These are phyloP conservation scores for Erysiphe pulchra DNA, from an alignment of 2,329 filamentous ascomycete species.

Conservation along the genomic window DNA sequence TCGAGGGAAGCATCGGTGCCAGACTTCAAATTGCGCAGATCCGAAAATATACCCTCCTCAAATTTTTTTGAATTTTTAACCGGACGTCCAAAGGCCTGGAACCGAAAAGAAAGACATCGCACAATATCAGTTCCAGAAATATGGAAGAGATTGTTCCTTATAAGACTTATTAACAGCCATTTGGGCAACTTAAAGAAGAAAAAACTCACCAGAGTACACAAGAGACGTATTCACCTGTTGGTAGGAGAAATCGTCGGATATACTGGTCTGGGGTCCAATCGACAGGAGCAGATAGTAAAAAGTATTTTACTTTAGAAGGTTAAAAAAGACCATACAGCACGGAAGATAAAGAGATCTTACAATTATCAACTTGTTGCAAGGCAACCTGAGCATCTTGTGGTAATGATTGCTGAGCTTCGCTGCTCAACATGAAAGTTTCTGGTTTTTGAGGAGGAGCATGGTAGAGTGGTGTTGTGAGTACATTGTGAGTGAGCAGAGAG, in stretches of 20 bases:
- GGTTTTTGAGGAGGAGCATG: constrained; percentile 86
- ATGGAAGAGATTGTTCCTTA: constrained; percentile 93
- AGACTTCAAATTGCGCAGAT: constrained; percentile 91
- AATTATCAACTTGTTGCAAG: constrained; percentile 91
- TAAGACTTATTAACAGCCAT: background rate
- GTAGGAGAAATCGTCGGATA: constrained; percentile 81
- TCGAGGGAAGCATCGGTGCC: constrained; percentile 94
- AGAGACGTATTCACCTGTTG: constrained; percentile 95
- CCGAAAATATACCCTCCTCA: constrained; percentile 97
- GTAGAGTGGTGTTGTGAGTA: constrained; percentile 52
- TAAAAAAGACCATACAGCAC: constrained; percentile 4
- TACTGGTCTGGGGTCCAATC: constrained; percentile 96
- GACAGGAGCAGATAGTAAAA: constrained; percentile 92
- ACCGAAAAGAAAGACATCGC: constrained; percentile 88
- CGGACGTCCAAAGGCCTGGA: constrained; percentile 91
- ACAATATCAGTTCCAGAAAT: constrained; percentile 98
- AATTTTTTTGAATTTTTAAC: constrained; percentile 99
- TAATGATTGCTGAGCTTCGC: constrained; percentile 85
- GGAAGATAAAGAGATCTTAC: constrained; percentile 28
- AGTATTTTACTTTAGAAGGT: constrained; percentile 64
- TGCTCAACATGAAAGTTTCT: constrained; percentile 96
- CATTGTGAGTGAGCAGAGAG: constrained; percentile 22
- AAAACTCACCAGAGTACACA: constrained; percentile 62
- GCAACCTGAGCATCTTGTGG: constrained; percentile 93
- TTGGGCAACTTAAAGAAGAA: background rate